These are phyloP conservation scores for Purshia tridentata DNA, from an alignment of 306 rosid species.

Conservation along the genomic window DNA sequence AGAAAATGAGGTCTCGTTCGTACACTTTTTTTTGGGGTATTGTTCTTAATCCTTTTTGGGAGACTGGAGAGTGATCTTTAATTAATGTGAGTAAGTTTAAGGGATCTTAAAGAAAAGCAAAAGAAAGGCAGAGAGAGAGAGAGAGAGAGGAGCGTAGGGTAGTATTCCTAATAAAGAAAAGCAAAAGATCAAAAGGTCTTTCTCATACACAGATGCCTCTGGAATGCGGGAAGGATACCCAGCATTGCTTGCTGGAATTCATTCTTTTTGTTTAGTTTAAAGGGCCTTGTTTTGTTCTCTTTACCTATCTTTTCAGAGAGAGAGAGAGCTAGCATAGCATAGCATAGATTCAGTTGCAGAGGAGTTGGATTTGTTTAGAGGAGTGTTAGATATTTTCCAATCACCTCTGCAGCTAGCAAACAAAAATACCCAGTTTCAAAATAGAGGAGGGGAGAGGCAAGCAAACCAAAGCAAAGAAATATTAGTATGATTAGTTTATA, in stretches of 20 bases:
- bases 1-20: constrained; percentile 27
- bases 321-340: not conserved
- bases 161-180: constrained; percentile 29
- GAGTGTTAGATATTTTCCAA: constrained; percentile 39
- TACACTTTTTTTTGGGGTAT: constrained; percentile 8
- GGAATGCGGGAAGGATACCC: constrained; percentile 55
- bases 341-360: constrained; percentile 44
- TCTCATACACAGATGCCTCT: constrained; percentile 87
- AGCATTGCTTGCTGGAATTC: constrained; percentile 58
- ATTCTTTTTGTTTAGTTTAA: constrained; percentile 78
- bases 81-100: constrained; percentile 5
- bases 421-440: constrained; percentile 37
- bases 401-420: constrained; percentile 33
- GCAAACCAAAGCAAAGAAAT: constrained; percentile 10
- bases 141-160: constrained; percentile 19
- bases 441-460: constrained; percentile 16
- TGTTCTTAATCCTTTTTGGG: constrained; percentile 1
- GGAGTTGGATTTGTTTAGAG: constrained; percentile 37
- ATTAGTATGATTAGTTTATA: constrained; percentile 40
- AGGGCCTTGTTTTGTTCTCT: constrained; percentile 54
- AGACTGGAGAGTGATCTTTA: not conserved
- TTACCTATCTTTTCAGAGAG: constrained; percentile 24
- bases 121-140: constrained; percentile 37
- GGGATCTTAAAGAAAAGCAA: constrained; percentile 21
- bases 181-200: constrained; percentile 62